phyloP scores from a whole-genome alignment of 768 basidiomycete species.

The Amanita exitialis region DNA sequence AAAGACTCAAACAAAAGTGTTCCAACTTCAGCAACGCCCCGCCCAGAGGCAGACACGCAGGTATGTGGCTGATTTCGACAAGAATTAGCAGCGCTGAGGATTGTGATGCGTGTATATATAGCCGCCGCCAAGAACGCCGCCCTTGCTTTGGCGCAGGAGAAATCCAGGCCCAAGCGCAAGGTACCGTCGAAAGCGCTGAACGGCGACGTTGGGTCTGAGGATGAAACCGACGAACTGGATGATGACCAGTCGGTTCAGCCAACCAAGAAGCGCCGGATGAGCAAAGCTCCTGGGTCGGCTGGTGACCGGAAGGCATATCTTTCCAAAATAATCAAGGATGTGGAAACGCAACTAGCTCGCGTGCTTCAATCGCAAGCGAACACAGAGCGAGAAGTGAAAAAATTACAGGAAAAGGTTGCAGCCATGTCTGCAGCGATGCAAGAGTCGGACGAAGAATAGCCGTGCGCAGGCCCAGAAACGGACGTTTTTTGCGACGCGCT shows the following conservation, averaged over 20 bases:
- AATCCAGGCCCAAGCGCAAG: conserved; percentile 18
- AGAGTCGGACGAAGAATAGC: conserved; percentile 22
- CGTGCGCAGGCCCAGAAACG: neutral
- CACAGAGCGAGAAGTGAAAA: conserved; percentile 4
- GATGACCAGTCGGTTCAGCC: conserved; percentile 20
- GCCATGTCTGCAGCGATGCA: conserved; percentile 19
- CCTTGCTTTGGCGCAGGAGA: conserved; percentile 5
- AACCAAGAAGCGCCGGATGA: conserved; percentile 23
- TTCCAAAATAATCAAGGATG: conserved; percentile 22
- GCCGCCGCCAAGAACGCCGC: conserved; percentile 1
- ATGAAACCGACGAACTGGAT: conserved; percentile 25
- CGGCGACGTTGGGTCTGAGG: conserved; percentile 15
- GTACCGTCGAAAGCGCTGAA: conserved; percentile 5
- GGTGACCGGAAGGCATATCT: conserved; percentile 19
- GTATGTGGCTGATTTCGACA: conserved; percentile 9
- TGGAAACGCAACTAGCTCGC: conserved; percentile 25
- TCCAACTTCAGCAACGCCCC: conserved; percentile 33
- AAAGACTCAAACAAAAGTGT: conserved; percentile 35
- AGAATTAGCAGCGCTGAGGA: neutral
- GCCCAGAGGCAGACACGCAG: conserved; percentile 29
- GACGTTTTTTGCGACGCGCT: conserved; percentile 3
- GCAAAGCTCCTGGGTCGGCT: conserved; percentile 17
- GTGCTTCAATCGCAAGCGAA: conserved; percentile 1
- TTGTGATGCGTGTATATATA: neutral
- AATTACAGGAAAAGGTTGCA: conserved; percentile 1